Percentiles rank a stretch among this genome's conserved stretches.
Conservation (phyloP, 306 rosid genomes). For the Urtica urens region DNA sequence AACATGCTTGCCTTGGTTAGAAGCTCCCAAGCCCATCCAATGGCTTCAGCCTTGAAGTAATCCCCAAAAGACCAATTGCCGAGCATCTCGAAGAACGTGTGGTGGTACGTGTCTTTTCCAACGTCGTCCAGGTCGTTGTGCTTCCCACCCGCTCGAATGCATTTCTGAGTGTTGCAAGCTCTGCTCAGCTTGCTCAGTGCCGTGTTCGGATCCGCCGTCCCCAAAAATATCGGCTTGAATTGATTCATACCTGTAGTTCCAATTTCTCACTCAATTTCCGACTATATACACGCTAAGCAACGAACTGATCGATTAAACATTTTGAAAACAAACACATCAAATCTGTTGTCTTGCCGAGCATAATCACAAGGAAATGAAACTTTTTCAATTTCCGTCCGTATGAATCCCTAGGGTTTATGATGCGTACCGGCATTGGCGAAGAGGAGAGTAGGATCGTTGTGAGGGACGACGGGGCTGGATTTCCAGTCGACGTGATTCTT, state of each 20-base stretch:
- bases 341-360: too few species aligned
- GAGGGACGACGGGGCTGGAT: conserved; percentile 90
- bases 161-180: conserved; percentile 88
- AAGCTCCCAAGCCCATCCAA: conserved; percentile 90
- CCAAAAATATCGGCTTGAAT: conserved; percentile 89
- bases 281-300: too few species aligned
- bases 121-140: conserved; percentile 97
- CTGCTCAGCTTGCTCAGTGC: conserved; percentile 65
- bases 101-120: conserved; percentile 97
- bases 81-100: conserved; percentile 95
- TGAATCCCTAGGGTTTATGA: too few species aligned
- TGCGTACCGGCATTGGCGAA: conserved; percentile 80
- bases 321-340: too few species aligned
- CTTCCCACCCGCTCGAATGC: conserved; percentile 95
- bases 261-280: neutral
- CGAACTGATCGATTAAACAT: too few species aligned
- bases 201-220: conserved; percentile 80
- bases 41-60: conserved; percentile 82
- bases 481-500: conserved; percentile 43
- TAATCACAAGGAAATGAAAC: too few species aligned
- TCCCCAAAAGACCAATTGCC: conserved; percentile 99
- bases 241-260: conserved; percentile 78
- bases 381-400: too few species aligned
- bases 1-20: conserved; percentile 52
- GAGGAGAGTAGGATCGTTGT: conserved; percentile 81